Base-by-base conservation (phyloP, 805 yeast genomes). In the Spathaspora sp. region DNA sequence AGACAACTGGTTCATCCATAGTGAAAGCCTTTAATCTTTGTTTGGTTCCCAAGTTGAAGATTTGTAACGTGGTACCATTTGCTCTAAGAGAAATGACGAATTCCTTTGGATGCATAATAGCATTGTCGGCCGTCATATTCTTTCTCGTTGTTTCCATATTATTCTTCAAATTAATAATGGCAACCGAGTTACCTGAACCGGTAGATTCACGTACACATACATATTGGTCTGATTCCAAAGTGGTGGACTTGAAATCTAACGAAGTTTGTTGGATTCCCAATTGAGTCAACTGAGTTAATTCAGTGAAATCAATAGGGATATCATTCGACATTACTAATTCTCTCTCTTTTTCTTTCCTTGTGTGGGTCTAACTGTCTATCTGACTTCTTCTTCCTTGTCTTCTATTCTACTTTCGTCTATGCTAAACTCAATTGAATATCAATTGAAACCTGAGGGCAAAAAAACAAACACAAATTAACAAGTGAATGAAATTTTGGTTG, bases 301-400 rank as follows among this genome's bases (percentile, higher is more conserved):
- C 98, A 63, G 96, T 92, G 75, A 93, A 91, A 75, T 93, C 96
- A 74, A 93, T 93, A 59, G 99, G 99, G 61, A 96, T 86, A 67
- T 90, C 97, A 50, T 56, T 56, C 40, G 64, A 56, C 66, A 62
- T 31, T 58, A 20, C 4, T 26, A 35, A 12, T 14, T 44, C 7
- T 18, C 2, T 19, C 10, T 19, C 18, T 42, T 6, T 18, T 11
- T n/a, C 28, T 42, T 42, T 18, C 23, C 14, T 11, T 14, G 12
- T 11, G n/a, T 6, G 4, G 11, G 38, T 32, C 17, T 12, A 14
- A n/a, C 40, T 35, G 14, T 29, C 14, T 29, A 10, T 12, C 3
- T 29, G 32, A 29, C 14, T 11, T n/a, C 16, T 35, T 35, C 17
- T 35, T 35, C 40, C 18, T 35, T 35, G 18, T 35, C 16, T n/a